Conservation (phyloP, 2,329 filamentous ascomycete genomes). For the Drechslera avenae region DNA sequence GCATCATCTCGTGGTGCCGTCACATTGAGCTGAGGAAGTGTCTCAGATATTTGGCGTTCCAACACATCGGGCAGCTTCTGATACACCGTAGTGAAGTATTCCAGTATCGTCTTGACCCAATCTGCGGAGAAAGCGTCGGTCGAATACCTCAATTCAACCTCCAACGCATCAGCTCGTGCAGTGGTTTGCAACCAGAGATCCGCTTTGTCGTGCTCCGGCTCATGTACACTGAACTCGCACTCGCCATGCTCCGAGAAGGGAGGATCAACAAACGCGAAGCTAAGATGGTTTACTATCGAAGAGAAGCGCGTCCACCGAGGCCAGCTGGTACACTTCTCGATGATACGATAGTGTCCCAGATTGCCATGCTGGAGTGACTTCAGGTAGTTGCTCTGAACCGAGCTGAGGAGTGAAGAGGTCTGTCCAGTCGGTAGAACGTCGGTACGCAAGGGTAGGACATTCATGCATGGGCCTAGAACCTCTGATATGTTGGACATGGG, state of each 20-base stretch:
- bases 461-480: constrained; percentile 6
- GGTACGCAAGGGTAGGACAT: constrained; percentile 4
- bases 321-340: constrained; percentile 8
- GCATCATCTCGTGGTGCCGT: neutral
- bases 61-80: neutral
- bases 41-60: neutral
- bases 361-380: constrained; percentile 6
- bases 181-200: constrained; percentile 7
- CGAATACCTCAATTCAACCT: constrained; percentile 7
- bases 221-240: constrained; percentile 2
- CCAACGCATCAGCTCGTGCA: neutral
- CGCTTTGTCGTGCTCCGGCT: constrained; percentile 9
- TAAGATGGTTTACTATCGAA: constrained; percentile 6
- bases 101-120: neutral
- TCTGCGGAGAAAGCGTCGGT: neutral
- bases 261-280: constrained; percentile 1
- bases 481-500: constrained; percentile 1
- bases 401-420: constrained; percentile 6
- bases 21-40: neutral
- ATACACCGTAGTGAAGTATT: neutral
- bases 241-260: neutral
- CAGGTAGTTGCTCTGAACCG: constrained; percentile 1
- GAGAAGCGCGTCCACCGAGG: constrained; percentile 10
- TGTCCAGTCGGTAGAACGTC: neutral
- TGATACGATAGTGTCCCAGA: constrained; percentile 5